Conservation (phyloP, 2,329 filamentous ascomycete species). For the Xylaria sp. region DNA sequence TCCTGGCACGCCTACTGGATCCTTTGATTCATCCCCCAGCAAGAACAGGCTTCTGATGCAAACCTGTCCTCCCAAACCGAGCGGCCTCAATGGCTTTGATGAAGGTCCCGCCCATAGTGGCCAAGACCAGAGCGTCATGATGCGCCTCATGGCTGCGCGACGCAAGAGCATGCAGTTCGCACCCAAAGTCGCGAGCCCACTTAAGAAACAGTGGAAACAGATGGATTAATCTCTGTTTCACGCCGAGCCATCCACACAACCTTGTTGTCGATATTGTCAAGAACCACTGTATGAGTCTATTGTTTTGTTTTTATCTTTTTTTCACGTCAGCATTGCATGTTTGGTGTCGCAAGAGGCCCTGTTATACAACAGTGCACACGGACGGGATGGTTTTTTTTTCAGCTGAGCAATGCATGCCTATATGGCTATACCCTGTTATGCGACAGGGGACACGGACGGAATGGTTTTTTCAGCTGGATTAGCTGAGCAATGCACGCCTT, state of each 20-base stretch:
- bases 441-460: too few species aligned
- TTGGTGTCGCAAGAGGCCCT: too few species aligned
- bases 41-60: slow-evolving; percentile 57
- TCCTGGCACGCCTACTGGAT: slow-evolving; percentile 58
- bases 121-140: slow-evolving; percentile 67
- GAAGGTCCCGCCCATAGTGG: slow-evolving; percentile 59
- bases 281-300: too few species aligned
- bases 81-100: slow-evolving; percentile 54
- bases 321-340: too few species aligned
- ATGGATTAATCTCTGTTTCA: slow-evolving; percentile 18
- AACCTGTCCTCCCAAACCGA: slow-evolving; percentile 66
- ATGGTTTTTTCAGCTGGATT: background rate
- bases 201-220: slow-evolving; percentile 67
- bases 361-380: too few species aligned
- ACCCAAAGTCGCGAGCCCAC: slow-evolving; percentile 78
- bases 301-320: too few species aligned
- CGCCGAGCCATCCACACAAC: background rate
- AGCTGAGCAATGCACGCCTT: too few species aligned
- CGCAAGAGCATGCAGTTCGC: slow-evolving; percentile 83
- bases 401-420: too few species aligned
- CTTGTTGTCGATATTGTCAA: too few species aligned
- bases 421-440: too few species aligned
- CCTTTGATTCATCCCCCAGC: slow-evolving; percentile 51
- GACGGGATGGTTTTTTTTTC: too few species aligned
- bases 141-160: slow-evolving; percentile 75